Evolutionary conservation across 768 basidiomycete species (phyloP).

Genomic region (Polyporus arcularius): DNA sequence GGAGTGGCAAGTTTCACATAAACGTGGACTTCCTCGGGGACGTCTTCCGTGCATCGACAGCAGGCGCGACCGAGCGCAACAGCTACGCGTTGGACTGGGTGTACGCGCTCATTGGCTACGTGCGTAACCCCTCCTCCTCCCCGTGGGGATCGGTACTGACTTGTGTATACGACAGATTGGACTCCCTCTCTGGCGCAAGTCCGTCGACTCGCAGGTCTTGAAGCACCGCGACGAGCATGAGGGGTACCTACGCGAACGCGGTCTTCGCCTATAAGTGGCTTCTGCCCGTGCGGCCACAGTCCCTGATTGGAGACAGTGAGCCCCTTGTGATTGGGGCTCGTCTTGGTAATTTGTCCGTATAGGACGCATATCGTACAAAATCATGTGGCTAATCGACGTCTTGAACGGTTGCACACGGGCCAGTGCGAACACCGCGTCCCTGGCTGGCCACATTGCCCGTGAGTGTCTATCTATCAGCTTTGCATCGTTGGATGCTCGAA

Average conservation of each 20-base stretch:
- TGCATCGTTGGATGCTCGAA: no score
- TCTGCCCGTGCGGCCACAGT: no score
- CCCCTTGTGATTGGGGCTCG: no score
- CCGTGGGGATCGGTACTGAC: background rate
- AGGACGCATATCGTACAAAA: no score
- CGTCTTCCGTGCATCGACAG: constrained; percentile 67
- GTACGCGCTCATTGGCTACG: constrained; percentile 39
- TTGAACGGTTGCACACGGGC: no score
- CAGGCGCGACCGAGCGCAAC: constrained; percentile 64
- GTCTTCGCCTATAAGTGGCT: background rate
- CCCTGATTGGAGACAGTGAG: no score
- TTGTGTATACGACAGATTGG: constrained; percentile 31
- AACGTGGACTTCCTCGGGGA: constrained; percentile 69
- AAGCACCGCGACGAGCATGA: constrained; percentile 37
- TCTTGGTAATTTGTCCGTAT: no score
- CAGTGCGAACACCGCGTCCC: no score
- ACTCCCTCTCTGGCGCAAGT: constrained; percentile 39
- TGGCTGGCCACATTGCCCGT: no score
- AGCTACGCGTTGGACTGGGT: constrained; percentile 57
- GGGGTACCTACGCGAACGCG: constrained; percentile 25
- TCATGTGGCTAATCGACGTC: no score
- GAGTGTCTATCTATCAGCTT: no score
- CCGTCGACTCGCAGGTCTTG: constrained; percentile 35
- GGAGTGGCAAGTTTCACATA: constrained; percentile 73
- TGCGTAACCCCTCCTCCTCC: constrained; percentile 8